phyloP scores from a whole-genome alignment of 73 alveolate genomes.

The Paramecium caudatum region DNA sequence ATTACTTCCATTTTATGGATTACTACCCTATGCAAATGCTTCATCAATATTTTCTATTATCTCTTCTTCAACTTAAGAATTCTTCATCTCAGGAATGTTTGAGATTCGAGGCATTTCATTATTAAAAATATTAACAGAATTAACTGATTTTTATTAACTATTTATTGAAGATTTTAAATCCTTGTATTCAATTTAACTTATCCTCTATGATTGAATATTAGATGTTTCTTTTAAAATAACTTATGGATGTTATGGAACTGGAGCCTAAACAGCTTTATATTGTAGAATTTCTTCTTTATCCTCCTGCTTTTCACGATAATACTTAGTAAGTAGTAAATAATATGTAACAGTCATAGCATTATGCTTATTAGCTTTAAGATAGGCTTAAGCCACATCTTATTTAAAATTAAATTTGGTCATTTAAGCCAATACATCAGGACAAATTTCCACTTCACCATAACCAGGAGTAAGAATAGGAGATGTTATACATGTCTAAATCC shows the following conservation, averaged over 20 bases:
- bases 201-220: conserved; percentile 2
- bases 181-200: neutral
- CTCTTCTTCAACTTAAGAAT: neutral
- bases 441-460: conserved; percentile 2
- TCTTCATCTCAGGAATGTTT: neutral
- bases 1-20: too few relatives aligned
- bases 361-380: conserved; percentile 87
- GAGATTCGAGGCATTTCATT: neutral
- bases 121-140: neutral
- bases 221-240: conserved; percentile 13
- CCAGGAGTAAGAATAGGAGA: conserved; percentile 69
- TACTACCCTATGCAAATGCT: too few relatives aligned
- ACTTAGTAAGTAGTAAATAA: conserved; percentile 90
- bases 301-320: conserved; percentile 67
- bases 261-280: conserved; percentile 47
- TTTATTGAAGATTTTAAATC: neutral
- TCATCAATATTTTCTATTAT: neutral
- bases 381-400: conserved; percentile 79
- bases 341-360: conserved; percentile 90
- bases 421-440: conserved; percentile 4
- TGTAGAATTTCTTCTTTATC: conserved; percentile 79
- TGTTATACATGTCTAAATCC: conserved; percentile 78
- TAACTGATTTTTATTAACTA: neutral
- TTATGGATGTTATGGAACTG: conserved; percentile 3
- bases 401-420: conserved; percentile 80